These are phyloP conservation scores for Rhododendron mucronatum DNA, from an alignment of 148 eudicot species.

Conservation along the genomic window DNA sequence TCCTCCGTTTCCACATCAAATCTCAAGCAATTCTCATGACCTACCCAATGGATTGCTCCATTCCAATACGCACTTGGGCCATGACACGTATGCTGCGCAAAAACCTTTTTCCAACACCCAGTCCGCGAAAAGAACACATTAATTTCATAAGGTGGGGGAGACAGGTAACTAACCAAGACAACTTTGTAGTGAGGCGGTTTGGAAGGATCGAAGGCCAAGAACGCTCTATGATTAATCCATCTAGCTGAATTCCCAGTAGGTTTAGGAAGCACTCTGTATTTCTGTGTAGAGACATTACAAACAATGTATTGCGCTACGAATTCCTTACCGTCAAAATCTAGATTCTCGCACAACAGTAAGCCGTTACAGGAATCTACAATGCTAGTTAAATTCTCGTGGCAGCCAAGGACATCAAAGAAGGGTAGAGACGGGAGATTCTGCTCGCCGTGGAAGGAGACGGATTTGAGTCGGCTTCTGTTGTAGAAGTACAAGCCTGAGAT, in stretches of 20 bases:
- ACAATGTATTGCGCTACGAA: background rate
- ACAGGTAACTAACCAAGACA: background rate
- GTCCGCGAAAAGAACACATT: background rate
- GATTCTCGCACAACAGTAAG: background rate
- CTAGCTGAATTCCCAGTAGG: background rate
- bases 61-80: background rate
- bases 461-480: background rate
- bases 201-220: background rate
- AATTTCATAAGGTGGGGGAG: background rate
- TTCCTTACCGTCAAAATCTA: too few species aligned
- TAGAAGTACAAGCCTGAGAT: background rate
- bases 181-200: slow-evolving; percentile 3
- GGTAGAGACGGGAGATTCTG: background rate
- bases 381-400: too few species aligned
- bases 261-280: background rate
- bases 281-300: background rate
- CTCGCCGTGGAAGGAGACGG: background rate
- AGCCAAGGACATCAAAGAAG: background rate
- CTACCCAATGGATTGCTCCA: background rate
- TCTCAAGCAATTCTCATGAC: background rate
- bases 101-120: background rate
- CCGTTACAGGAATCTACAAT: background rate
- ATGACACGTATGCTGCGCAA: background rate
- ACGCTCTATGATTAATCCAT: background rate
- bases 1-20: background rate